phyloP scores from a whole-genome alignment of 805 yeast genomes.

The Metschnikowia dekortorum region DNA sequence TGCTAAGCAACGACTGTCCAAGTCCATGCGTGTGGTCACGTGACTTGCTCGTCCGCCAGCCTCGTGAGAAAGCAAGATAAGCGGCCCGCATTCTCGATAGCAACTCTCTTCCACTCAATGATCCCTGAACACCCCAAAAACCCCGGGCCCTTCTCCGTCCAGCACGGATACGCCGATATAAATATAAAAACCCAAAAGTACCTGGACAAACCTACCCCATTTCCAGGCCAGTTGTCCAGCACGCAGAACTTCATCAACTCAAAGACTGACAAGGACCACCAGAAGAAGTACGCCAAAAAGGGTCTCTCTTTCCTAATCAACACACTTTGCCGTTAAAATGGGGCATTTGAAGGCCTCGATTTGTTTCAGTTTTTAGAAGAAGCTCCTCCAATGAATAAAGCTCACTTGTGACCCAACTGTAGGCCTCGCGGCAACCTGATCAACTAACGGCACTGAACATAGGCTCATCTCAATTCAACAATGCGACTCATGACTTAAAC shows the following conservation, averaged over 20 bases:
- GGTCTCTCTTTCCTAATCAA: constrained; percentile 20
- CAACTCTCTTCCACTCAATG: constrained; percentile 1
- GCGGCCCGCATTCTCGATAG: neutral
- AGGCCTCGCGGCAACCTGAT: no score
- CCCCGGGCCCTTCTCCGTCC: constrained; percentile 24
- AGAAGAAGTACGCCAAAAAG: constrained; percentile 29
- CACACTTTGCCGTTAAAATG: constrained; percentile 13
- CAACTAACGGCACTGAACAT: no score
- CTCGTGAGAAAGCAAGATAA: neutral
- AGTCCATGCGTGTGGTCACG: neutral
- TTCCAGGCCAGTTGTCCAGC: constrained; percentile 23
- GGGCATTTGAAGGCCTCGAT: no score
- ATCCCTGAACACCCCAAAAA: constrained; percentile 30
- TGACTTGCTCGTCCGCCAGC: neutral
- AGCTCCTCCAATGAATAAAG: neutral
- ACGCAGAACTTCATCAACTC: constrained; percentile 24
- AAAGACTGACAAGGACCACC: constrained; percentile 29
- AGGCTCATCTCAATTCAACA: no score
- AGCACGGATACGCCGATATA: constrained; percentile 30
- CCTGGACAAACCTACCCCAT: constrained; percentile 32
- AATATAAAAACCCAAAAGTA: constrained; percentile 28
- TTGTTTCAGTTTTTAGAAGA: no score
- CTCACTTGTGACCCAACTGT: no score
- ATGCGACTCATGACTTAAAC: no score
- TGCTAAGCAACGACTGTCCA: neutral